Base-by-base conservation (phyloP, 352 stramenopile genomes). In the Phytophthora agathidicida region DNA sequence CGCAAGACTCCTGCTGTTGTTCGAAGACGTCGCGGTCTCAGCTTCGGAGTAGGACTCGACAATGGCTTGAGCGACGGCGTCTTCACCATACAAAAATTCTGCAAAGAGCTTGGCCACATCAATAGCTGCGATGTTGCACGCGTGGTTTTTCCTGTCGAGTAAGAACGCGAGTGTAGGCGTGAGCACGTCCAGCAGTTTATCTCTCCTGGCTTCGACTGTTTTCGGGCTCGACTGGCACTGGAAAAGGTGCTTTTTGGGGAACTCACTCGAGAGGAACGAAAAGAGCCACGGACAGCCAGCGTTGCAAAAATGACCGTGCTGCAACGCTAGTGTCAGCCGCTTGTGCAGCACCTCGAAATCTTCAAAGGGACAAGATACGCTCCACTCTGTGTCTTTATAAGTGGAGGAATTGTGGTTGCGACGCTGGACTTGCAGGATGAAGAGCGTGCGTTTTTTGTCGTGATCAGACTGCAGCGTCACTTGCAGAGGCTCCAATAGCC, bases 281-380 rank as follows among this genome's bases (percentile, higher is more conserved):
- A 59, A 75, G 30, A 71, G 53, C 61, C 55, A 75, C 9, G 56
- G 56, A 36, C 66, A 75, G 1, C 37, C 51, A 4, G 55, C 66
- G 41, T 37, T 57, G 56, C 66, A 75, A 33, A 75, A 75, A 46
- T 75, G 66, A 5, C 66, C 66, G 41, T 72, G 66, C 19, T 72
- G 61, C 32, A 75, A 33, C 16, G 55, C 49, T n/a, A 50, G 17
- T 7, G 38, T 10, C 44, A 72, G 62, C 2, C 48, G 44, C 14
- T 46, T 28, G 39, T 75, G 56, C 30, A 75, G 52, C 20, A n/a
- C 28, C 45, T 62, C 38, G 35, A 62, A 75, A n/a, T 60, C 61
- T 28, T 68, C 56, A 57, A 74, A 68, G 0, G 60, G 26, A 8
- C 41, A 45, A 17, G 53, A 24, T 4, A 19, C 43, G 24, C 54